Evolutionary conservation across 805 yeast species (phyloP).

Genomic region (Kluyveromyces nonfermentans): DNA sequence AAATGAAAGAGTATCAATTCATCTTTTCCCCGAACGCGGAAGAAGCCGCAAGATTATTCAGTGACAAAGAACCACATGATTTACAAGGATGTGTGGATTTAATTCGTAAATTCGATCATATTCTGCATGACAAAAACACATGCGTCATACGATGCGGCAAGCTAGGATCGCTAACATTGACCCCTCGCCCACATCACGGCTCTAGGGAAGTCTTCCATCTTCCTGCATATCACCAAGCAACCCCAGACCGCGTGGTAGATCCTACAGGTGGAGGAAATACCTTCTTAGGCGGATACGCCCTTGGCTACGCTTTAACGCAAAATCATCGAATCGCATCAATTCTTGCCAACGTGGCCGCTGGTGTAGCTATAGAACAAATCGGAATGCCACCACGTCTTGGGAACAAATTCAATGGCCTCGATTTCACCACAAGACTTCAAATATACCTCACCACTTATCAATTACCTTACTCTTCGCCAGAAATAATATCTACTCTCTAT

Average conservation of each 20-base stretch:
- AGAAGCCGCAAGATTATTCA: conserved; percentile 65
- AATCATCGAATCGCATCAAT: conserved; percentile 47
- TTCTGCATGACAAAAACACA: conserved; percentile 30
- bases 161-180: conserved; percentile 50
- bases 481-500: background rate
- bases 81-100: conserved; percentile 34
- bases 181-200: conserved; percentile 11
- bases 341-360: conserved; percentile 71
- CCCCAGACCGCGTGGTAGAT: conserved; percentile 48
- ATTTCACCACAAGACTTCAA: conserved; percentile 36
- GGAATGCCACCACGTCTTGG: conserved; percentile 51
- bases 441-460: conserved; percentile 25
- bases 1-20: conserved; percentile 7
- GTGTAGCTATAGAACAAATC: conserved; percentile 68
- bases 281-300: conserved; percentile 70
- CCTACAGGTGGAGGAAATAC: conserved; percentile 96
- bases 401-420: conserved; percentile 53
- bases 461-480: conserved; percentile 1
- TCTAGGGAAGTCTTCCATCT: conserved; percentile 32
- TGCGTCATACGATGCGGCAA: conserved; percentile 67
- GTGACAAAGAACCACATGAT: conserved; percentile 35
- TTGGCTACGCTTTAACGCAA: conserved; percentile 44
- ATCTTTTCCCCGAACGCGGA: conserved; percentile 66
- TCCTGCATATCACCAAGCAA: conserved; percentile 62
- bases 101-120: conserved; percentile 33